A percentile compares a stretch with the other conserved stretches of the same genome.
These are phyloP conservation scores for Xylona heveae DNA, from an alignment of 495 filamentous ascomycete species.

Conservation along the genomic window DNA sequence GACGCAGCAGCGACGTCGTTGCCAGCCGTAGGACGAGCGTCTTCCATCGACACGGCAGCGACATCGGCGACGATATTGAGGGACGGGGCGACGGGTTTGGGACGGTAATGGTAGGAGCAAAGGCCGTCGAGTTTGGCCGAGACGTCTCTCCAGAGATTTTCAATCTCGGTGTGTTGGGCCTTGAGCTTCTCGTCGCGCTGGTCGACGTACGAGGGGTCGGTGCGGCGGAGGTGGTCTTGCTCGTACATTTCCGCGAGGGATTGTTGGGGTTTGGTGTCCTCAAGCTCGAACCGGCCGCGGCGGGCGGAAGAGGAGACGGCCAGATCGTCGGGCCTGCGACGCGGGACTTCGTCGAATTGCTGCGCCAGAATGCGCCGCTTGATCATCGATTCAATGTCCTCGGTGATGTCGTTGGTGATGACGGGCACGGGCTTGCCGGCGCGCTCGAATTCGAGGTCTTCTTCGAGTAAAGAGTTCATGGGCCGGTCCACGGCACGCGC, in stretches of 20 bases:
- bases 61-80: slow-evolving; percentile 79
- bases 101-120: slow-evolving; percentile 88
- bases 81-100: slow-evolving; percentile 53
- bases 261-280: slow-evolving; percentile 70
- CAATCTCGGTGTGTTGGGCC: slow-evolving; percentile 72
- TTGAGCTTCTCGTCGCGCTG: slow-evolving; percentile 58
- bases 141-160: slow-evolving; percentile 62
- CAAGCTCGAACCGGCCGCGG: slow-evolving; percentile 54
- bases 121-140: slow-evolving; percentile 66
- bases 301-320: slow-evolving; percentile 25
- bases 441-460: slow-evolving; percentile 89
- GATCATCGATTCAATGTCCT: slow-evolving; percentile 83
- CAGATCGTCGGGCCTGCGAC: slow-evolving; percentile 52
- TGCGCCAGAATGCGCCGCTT: slow-evolving; percentile 79
- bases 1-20: slow-evolving; percentile 51
- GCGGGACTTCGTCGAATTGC: slow-evolving; percentile 84
- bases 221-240: slow-evolving; percentile 61
- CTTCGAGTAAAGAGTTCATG: slow-evolving; percentile 77
- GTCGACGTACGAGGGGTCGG: slow-evolving; percentile 63
- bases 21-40: slow-evolving; percentile 67
- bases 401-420: slow-evolving; percentile 80
- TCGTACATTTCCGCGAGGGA: slow-evolving; percentile 87
- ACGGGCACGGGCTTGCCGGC: slow-evolving; percentile 90
- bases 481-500: slow-evolving; percentile 65
- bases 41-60: slow-evolving; percentile 80